A percentile compares a stretch with the other conserved stretches of the same genome.
These are phyloP conservation scores for Fistulinella staudtii DNA, from an alignment of 1,284 basidiomycete species.

Conservation along the genomic window DNA sequence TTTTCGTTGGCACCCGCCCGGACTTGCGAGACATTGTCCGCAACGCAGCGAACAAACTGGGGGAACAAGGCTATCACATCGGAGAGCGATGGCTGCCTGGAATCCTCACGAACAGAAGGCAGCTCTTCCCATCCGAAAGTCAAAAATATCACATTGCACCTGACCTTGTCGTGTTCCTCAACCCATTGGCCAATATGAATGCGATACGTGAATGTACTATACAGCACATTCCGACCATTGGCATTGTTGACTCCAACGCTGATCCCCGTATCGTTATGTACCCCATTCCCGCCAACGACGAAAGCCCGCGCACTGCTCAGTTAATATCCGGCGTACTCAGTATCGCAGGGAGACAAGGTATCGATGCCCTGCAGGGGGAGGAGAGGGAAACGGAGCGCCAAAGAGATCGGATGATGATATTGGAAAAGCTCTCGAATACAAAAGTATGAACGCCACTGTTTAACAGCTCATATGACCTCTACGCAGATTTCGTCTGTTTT, in stretches of 20 bases:
- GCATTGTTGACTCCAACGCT: conserved; percentile 91
- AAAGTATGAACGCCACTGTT: conserved; percentile 20
- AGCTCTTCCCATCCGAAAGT: conserved; percentile 67
- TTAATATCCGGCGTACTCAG: conserved; percentile 88
- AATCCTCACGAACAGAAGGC: conserved; percentile 85
- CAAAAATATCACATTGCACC: conserved; percentile 67
- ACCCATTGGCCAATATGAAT: conserved; percentile 79
- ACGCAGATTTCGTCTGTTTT: conserved; percentile 33
- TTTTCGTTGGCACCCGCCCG: conserved; percentile 87
- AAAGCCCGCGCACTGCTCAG: conserved; percentile 87
- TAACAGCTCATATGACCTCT: conserved; percentile 23
- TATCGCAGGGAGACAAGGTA: conserved; percentile 86
- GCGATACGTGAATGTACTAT: conserved; percentile 85
- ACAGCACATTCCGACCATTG: conserved; percentile 83
- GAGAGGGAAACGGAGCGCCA: conserved; percentile 17
- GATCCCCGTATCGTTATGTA: conserved; percentile 98
- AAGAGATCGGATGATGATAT: conserved; percentile 27
- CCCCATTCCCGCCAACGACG: conserved; percentile 97
- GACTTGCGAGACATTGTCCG: conserved; percentile 75
- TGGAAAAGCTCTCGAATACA: conserved; percentile 25
- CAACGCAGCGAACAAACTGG: conserved; percentile 79
- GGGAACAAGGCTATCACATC: conserved; percentile 75
- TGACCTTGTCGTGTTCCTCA: conserved; percentile 87
- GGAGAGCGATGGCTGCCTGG: conserved; percentile 92
- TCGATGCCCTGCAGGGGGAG: conserved; percentile 35